Evolutionary conservation across 345 rosid genomes (phyloP).

Genomic region (Cochlearia excelsa): DNA sequence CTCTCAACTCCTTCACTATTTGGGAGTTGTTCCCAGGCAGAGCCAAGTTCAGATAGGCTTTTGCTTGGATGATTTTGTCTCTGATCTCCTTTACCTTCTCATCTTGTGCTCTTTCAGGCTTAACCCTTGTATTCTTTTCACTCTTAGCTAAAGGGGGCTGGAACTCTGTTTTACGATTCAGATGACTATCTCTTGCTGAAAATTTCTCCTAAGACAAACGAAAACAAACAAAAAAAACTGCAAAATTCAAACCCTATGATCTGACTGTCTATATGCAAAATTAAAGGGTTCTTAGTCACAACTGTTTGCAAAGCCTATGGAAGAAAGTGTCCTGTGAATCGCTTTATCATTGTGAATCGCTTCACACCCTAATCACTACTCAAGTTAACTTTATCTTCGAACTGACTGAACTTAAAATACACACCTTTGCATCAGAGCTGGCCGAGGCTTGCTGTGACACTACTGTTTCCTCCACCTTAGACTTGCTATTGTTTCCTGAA

Average conservation of each 20-base stretch:
- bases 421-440: constrained; percentile 47
- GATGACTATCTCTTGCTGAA: constrained; percentile 33
- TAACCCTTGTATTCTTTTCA: constrained; percentile 40
- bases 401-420: background rate
- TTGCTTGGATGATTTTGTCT: constrained; percentile 81
- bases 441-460: constrained; percentile 29
- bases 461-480: constrained; percentile 34
- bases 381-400: constrained; percentile 14
- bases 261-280: constrained; percentile 11
- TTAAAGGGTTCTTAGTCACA: constrained; percentile 6
- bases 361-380: constrained; percentile 13
- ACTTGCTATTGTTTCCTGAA: constrained; percentile 47
- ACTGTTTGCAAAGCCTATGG: background rate
- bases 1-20: constrained; percentile 67
- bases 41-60: constrained; percentile 60
- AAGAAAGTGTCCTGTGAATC: background rate
- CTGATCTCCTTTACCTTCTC: constrained; percentile 65
- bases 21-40: constrained; percentile 67
- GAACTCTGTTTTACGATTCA: constrained; percentile 31
- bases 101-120: constrained; percentile 37
- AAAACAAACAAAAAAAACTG: constrained; percentile 6
- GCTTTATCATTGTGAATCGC: constrained; percentile 13
- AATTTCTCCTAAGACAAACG: constrained; percentile 38
- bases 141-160: constrained; percentile 37
- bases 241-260: constrained; percentile 6